Evolutionary conservation across 176 grass and related monocot genomes (phyloP).

Genomic region (Hsuehochloa calcarea): DNA sequence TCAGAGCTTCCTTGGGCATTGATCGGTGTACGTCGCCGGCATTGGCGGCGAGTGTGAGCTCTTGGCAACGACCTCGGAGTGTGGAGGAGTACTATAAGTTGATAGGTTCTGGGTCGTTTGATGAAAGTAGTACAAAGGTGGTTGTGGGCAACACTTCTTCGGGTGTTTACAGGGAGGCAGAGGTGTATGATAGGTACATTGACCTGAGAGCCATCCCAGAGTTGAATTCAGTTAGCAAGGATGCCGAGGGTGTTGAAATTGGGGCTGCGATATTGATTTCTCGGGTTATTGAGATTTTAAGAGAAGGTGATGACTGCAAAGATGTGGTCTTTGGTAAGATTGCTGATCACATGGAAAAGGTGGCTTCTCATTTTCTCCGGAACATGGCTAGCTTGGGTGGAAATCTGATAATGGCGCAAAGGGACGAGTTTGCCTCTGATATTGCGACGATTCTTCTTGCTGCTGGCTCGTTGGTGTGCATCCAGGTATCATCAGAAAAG

Average conservation of each 20-base stretch:
- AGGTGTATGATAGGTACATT: slow-evolving; percentile 69
- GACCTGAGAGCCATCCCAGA: slow-evolving; percentile 68
- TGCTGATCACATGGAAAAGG: slow-evolving; percentile 87
- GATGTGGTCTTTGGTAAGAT: slow-evolving; percentile 66
- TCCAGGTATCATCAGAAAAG: slow-evolving; percentile 54
- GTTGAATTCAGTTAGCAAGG: slow-evolving; percentile 52
- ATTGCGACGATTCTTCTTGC: slow-evolving; percentile 77
- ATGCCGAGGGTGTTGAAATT: slow-evolving; percentile 48
- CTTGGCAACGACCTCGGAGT: slow-evolving; percentile 57
- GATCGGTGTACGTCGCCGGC: neutral
- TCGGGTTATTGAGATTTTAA: slow-evolving; percentile 57
- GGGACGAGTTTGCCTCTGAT: slow-evolving; percentile 69
- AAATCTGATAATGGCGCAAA: slow-evolving; percentile 85
- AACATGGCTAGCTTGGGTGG: slow-evolving; percentile 89
- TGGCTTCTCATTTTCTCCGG: slow-evolving; percentile 79
- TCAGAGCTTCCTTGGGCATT: slow-evolving; percentile 45
- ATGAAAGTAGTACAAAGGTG: slow-evolving; percentile 47
- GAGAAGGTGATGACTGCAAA: slow-evolving; percentile 31
- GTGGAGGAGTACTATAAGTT: slow-evolving; percentile 52
- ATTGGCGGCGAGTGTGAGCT: neutral
- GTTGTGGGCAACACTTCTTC: slow-evolving; percentile 74
- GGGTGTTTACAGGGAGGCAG: slow-evolving; percentile 72
- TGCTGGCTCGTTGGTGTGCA: slow-evolving; percentile 57
- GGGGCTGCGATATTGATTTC: slow-evolving; percentile 64
- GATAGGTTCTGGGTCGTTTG: slow-evolving; percentile 34